A percentile compares a stretch with the other conserved stretches of the same genome.
phyloP scores from a whole-genome alignment of 2,329 filamentous ascomycete species.

The Trichophyton verrucosum region DNA sequence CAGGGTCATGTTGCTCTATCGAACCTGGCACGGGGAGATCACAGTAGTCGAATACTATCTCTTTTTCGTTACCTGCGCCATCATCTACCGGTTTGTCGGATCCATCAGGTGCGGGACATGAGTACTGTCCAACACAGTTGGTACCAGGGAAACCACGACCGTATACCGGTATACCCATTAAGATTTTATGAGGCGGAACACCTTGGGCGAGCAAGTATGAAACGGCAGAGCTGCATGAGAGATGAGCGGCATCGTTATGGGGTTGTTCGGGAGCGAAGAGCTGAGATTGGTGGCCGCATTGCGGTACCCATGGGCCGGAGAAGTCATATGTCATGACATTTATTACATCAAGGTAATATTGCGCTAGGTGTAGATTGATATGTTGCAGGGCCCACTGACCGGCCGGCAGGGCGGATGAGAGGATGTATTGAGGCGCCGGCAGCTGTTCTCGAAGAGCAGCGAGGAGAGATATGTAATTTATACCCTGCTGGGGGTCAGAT shows the following conservation, averaged over 20 bases:
- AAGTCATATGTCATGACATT: slow-evolving; percentile 78
- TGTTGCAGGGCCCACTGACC: slow-evolving; percentile 53
- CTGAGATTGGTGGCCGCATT: slow-evolving; percentile 63
- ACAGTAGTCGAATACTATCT: slow-evolving; percentile 62
- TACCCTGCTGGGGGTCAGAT: slow-evolving; percentile 50
- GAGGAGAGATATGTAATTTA: slow-evolving; percentile 58
- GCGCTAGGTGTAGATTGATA: slow-evolving; percentile 53
- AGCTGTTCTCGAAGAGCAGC: slow-evolving; percentile 53
- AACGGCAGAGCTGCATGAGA: slow-evolving; percentile 55
- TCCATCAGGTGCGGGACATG: slow-evolving; percentile 16
- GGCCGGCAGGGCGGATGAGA: slow-evolving; percentile 62
- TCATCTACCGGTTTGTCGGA: neutral
- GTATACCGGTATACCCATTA: slow-evolving; percentile 64
- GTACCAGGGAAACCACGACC: slow-evolving; percentile 62
- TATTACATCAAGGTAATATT: slow-evolving; percentile 58
- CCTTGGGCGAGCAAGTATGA: slow-evolving; percentile 53
- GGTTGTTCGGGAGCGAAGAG: slow-evolving; percentile 47
- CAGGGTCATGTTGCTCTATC: slow-evolving; percentile 55
- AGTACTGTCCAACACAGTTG: slow-evolving; percentile 51
- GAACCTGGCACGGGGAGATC: slow-evolving; percentile 51
- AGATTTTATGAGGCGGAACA: slow-evolving; percentile 57
- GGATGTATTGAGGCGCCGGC: slow-evolving; percentile 54
- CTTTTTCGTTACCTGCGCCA: slow-evolving; percentile 41
- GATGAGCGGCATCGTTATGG: slow-evolving; percentile 43
- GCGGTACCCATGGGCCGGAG: slow-evolving; percentile 55